phyloP scores from a whole-genome alignment of 352 stramenopile species.

The Phytophthora fragariae region DNA sequence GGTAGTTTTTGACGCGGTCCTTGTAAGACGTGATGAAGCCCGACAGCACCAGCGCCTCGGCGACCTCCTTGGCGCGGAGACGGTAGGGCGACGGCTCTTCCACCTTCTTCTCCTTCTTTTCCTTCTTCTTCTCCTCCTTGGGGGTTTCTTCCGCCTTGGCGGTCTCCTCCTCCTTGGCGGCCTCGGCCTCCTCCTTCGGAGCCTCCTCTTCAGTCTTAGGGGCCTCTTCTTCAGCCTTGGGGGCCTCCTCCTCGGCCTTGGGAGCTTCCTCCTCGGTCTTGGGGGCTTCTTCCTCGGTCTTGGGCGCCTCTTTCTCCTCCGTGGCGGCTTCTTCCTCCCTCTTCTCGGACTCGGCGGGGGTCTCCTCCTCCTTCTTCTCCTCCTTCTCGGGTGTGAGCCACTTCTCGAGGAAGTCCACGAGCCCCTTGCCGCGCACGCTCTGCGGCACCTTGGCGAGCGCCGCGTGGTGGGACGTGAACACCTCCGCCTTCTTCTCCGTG shows the following conservation, averaged over 20 bases:
- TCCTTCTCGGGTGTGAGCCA: slow-evolving; percentile 46
- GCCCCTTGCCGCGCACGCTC: slow-evolving; percentile 53
- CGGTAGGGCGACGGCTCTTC: slow-evolving; percentile 42
- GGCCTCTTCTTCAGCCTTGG: slow-evolving; percentile 27
- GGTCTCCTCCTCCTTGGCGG: slow-evolving; percentile 31
- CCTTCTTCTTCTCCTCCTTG: slow-evolving; percentile 28
- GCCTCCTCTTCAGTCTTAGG: slow-evolving; percentile 18
- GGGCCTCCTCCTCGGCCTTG: slow-evolving; percentile 20
- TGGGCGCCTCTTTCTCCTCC: slow-evolving; percentile 20
- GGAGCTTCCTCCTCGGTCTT: slow-evolving; percentile 26
- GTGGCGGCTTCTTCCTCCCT: slow-evolving; percentile 25
- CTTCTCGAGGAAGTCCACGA: slow-evolving; percentile 54
- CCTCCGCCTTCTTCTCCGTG: slow-evolving; percentile 50
- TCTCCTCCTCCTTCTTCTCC: slow-evolving; percentile 25
- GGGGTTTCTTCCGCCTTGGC: slow-evolving; percentile 10
- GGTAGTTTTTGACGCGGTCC: slow-evolving; percentile 54
- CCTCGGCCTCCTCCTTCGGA: slow-evolving; percentile 11
- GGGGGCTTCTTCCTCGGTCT: slow-evolving; percentile 28
- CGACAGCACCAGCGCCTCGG: slow-evolving; percentile 42
- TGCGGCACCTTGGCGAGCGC: slow-evolving; percentile 49
- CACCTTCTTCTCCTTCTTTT: slow-evolving; percentile 31
- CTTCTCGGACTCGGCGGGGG: slow-evolving; percentile 20
- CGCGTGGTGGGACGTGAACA: slow-evolving; percentile 51
- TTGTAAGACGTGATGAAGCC: slow-evolving; percentile 55
- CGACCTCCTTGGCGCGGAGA: slow-evolving; percentile 48